These are phyloP conservation scores for Cystobasidium tubakii DNA, from an alignment of 768 basidiomycete genomes.

Conservation along the genomic window DNA sequence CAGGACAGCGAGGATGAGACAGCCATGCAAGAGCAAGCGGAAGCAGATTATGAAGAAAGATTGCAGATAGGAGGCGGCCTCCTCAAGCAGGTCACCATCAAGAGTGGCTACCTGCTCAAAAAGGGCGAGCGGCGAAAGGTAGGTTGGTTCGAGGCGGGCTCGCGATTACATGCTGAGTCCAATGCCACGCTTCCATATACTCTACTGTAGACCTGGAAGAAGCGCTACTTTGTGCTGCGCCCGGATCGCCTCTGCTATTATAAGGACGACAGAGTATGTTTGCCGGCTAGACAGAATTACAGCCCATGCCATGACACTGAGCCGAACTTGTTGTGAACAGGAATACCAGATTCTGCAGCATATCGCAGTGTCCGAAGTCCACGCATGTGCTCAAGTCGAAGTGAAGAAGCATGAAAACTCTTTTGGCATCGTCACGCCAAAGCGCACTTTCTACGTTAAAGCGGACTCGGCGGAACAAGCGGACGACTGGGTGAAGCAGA, in stretches of 20 bases:
- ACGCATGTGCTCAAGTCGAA: conserved; percentile 76
- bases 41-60: conserved; percentile 50
- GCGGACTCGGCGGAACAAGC: conserved; percentile 68
- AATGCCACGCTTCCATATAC: conserved; percentile 48
- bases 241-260: conserved; percentile 91
- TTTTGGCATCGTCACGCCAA: conserved; percentile 84
- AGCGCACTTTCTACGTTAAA: conserved; percentile 84
- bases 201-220: conserved; percentile 75
- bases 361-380: conserved; percentile 77
- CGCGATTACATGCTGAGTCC: conserved; percentile 7
- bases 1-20: conserved; percentile 14
- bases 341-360: conserved; percentile 89
- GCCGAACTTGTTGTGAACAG: conserved; percentile 29
- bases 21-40: conserved; percentile 6
- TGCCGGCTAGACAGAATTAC: neutral
- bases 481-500: conserved; percentile 64
- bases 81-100: conserved; percentile 58
- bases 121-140: conserved; percentile 97
- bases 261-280: conserved; percentile 68
- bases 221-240: conserved; percentile 93
- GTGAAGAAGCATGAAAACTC: conserved; percentile 84
- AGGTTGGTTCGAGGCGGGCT: conserved; percentile 43
- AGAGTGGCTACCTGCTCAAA: conserved; percentile 92
- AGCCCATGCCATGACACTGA: neutral
- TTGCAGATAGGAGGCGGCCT: conserved; percentile 44